Evolutionary conservation across 768 basidiomycete genomes (phyloP).

Genomic region (Cystobasidium ongulense): DNA sequence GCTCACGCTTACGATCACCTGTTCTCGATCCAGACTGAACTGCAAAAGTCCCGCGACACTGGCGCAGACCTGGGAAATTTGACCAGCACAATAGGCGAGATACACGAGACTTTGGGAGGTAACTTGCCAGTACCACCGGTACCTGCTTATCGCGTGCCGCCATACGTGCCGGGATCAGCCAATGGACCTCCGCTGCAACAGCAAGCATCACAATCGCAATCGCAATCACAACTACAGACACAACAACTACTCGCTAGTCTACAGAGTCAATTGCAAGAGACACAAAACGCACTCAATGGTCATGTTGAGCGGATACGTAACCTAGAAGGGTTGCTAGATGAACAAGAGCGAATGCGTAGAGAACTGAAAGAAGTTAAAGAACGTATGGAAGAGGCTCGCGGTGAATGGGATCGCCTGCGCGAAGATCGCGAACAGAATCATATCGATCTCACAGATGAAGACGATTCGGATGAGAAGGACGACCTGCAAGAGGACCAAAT

Average conservation of each 20-base stretch:
- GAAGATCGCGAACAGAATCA: constrained; percentile 37
- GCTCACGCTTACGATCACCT: not conserved
- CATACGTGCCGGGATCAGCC: constrained; percentile 35
- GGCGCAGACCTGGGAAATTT: constrained; percentile 73
- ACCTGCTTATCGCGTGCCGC: constrained; percentile 36
- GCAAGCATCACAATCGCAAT: constrained; percentile 30
- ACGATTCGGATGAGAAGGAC: constrained; percentile 9
- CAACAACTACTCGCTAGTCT: constrained; percentile 55
- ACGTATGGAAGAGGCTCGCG: constrained; percentile 39
- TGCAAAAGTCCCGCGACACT: constrained; percentile 92
- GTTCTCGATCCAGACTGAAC: constrained; percentile 53
- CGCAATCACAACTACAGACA: constrained; percentile 40
- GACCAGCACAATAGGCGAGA: constrained; percentile 73
- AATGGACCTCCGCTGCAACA: constrained; percentile 39
- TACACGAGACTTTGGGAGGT: constrained; percentile 82
- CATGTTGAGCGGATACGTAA: constrained; percentile 72
- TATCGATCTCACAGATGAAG: not conserved
- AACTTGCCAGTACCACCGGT: constrained; percentile 55
- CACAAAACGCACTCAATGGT: constrained; percentile 63
- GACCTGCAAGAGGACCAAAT: constrained; percentile 1
- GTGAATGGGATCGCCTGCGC: constrained; percentile 56
- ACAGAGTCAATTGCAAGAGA: constrained; percentile 73
- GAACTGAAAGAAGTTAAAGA: constrained; percentile 68
- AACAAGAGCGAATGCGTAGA: constrained; percentile 72
- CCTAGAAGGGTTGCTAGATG: constrained; percentile 67